A percentile compares a stretch with the other conserved stretches of the same genome.
Conservation (phyloP, 1,139 yeast genomes). For the Scheffersomyces titani region DNA sequence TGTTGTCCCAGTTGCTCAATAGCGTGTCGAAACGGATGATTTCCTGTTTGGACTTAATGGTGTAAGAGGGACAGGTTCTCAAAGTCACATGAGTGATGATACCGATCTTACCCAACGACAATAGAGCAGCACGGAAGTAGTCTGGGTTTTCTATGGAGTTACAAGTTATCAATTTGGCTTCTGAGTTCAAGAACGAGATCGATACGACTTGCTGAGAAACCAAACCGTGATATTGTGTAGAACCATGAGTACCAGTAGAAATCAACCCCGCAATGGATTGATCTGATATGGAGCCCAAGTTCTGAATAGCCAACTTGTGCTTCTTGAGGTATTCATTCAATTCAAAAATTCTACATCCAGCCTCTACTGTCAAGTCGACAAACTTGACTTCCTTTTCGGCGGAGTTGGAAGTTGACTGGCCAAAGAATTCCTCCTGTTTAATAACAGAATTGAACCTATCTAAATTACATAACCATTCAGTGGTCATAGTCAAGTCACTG, state of each 20-base stretch:
- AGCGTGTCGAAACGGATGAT: slow-evolving; percentile 75
- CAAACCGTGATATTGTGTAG: slow-evolving; percentile 88
- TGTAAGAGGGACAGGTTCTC: slow-evolving; percentile 81
- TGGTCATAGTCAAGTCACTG: slow-evolving; percentile 83
- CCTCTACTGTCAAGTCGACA: slow-evolving; percentile 91
- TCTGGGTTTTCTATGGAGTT: slow-evolving; percentile 69
- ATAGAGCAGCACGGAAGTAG: slow-evolving; percentile 77
- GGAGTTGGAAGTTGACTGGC: slow-evolving; percentile 35
- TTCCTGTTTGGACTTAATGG: slow-evolving; percentile 79
- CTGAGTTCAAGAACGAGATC: slow-evolving; percentile 68
- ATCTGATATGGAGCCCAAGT: slow-evolving; percentile 90
- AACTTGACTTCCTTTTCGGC: slow-evolving; percentile 52
- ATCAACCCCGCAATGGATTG: slow-evolving; percentile 94
- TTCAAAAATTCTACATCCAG: slow-evolving; percentile 83
- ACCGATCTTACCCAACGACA: slow-evolving; percentile 91
- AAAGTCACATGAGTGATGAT: slow-evolving; percentile 86
- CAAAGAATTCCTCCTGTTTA: slow-evolving; percentile 37
- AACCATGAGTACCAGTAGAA: slow-evolving; percentile 96
- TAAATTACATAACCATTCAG: slow-evolving; percentile 85
- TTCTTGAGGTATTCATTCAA: slow-evolving; percentile 66
- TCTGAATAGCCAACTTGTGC: slow-evolving; percentile 79
- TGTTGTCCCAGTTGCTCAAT: slow-evolving; percentile 62
- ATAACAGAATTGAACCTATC: slow-evolving; percentile 69
- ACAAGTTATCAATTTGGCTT: slow-evolving; percentile 70
- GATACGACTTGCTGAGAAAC: slow-evolving; percentile 87